Percentiles rank a stretch among this genome's conserved stretches.
Conservation (phyloP, 2,329 filamentous ascomycete genomes). For the Xenoacremonium recifei region DNA sequence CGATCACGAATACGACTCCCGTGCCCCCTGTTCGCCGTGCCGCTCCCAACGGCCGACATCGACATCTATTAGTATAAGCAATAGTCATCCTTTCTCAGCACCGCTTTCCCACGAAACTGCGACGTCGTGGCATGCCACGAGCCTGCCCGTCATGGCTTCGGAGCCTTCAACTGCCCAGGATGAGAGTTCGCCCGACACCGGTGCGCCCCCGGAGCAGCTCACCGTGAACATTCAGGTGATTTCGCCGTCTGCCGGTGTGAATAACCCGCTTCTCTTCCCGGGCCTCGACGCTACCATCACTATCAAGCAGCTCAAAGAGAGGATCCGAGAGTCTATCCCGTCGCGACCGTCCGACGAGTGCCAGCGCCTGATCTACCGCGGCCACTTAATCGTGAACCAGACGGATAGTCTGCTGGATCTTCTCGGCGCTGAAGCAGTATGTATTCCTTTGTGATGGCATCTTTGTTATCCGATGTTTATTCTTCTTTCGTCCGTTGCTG, state of each 20-base stretch:
- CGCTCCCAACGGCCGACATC: too few relatives aligned
- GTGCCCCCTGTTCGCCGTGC: too few relatives aligned
- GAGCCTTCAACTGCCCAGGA: slow-evolving; percentile 28
- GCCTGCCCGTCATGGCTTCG: slow-evolving; percentile 39
- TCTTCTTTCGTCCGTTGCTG: slow-evolving; percentile 18
- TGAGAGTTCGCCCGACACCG: slow-evolving; percentile 15
- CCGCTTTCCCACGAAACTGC: background rate
- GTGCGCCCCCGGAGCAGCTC: slow-evolving; percentile 30
- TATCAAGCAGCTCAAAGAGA: slow-evolving; percentile 56
- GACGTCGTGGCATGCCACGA: slow-evolving; percentile 25
- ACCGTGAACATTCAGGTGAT: slow-evolving; percentile 57
- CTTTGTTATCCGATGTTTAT: slow-evolving; percentile 2
- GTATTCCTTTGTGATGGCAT: slow-evolving; percentile 14
- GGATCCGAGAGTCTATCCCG: slow-evolving; percentile 51
- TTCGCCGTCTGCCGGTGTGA: slow-evolving; percentile 56
- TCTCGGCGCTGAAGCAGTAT: slow-evolving; percentile 55
- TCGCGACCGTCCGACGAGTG: slow-evolving; percentile 51
- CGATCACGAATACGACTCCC: too few relatives aligned
- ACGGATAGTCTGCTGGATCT: slow-evolving; percentile 55
- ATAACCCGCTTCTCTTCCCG: slow-evolving; percentile 48
- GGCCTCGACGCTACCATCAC: slow-evolving; percentile 50
- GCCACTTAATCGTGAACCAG: slow-evolving; percentile 54
- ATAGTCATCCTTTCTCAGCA: slow-evolving; percentile 7
- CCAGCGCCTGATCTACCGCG: slow-evolving; percentile 61
- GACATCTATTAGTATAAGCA: slow-evolving; percentile 8